A percentile compares a stretch with the other conserved stretches of the same genome.
phyloP scores from a whole-genome alignment of 2,329 filamentous ascomycete species.

The Pseudogymnoascus destructans region DNA sequence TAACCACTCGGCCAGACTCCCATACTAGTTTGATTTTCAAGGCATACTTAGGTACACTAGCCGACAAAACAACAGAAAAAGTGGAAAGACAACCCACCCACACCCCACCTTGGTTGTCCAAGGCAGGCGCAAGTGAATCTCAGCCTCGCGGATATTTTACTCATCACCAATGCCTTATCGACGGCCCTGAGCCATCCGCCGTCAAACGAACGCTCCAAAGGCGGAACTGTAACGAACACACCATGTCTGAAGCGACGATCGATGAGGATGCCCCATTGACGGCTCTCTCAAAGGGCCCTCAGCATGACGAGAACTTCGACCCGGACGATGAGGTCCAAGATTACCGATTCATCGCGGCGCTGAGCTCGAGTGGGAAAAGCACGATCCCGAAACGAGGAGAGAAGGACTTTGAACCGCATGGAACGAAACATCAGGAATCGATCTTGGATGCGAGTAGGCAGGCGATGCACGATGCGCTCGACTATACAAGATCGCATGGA shows the following conservation, averaged over 20 bases:
- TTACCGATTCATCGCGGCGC: slow-evolving; percentile 57
- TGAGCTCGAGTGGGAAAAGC: slow-evolving; percentile 38
- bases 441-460: slow-evolving; percentile 68
- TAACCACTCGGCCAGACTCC: slow-evolving; percentile 42
- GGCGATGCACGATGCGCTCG: slow-evolving; percentile 81
- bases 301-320: slow-evolving; percentile 38
- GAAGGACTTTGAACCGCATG: slow-evolving; percentile 94
- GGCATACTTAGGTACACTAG: not conserved
- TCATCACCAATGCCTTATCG: not conserved
- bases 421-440: slow-evolving; percentile 66
- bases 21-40: slow-evolving; percentile 13
- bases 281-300: slow-evolving; percentile 13
- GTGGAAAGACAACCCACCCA: not conserved
- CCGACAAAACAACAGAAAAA: not conserved
- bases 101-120: not conserved
- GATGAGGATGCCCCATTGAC: slow-evolving; percentile 26
- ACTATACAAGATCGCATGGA: slow-evolving; percentile 62
- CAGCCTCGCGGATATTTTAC: slow-evolving; percentile 7
- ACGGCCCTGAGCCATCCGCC: not conserved
- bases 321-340: slow-evolving; percentile 74
- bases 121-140: not conserved
- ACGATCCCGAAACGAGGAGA: slow-evolving; percentile 79
- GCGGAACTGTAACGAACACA: not conserved
- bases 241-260: slow-evolving; percentile 7
- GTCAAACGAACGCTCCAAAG: not conserved